Base-by-base conservation (phyloP, 225 moss, liverwort and hornwort genomes). In the Asterella californica region DNA sequence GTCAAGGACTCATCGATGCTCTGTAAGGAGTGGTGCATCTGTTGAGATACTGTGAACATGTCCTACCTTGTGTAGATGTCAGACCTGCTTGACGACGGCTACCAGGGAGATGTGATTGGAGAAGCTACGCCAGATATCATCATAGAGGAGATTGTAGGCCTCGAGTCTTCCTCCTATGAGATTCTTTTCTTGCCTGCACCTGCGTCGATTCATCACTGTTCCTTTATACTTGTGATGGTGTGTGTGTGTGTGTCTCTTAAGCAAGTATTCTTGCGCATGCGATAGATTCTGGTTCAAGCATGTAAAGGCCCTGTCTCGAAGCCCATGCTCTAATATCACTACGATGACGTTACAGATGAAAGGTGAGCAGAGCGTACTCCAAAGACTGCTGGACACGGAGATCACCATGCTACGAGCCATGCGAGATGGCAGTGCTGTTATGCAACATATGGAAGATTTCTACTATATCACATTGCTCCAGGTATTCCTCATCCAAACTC, bases 401-500 rank as follows among this genome's bases (percentile, higher is more conserved):
- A 89, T 93, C 78, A 80, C 90, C 30, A 93, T 96, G 91, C 83
- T 96, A 54, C 84, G 86, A 38, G 87, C 93, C 75, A 90, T 96
- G 85, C 89, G 93, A 78, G 93, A 93, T 83, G 93, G 96, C 62
- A 93, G 92, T 89, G 93, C 96, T 79, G 81, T 96, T 46, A 96
- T 93, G 93, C 93, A 96, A 50, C 96, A 96, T 75, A 96, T 96
- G 96, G 96, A 96, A 76, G 90, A 96, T 81, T 96, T 93, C 80
- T 96, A 96, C 61, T 96, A 91, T 57, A 89, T 92, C 76, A 90
- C 93, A 67, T 82, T 96, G 74, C 69, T 93, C 65, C 91, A 96
- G 93, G 92, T 94, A 78, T 61, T 25, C 62, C 53, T 9, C 21
- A 21, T 25, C 9, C 46, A 22, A 11, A 25, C 10, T 25, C 38